Evolutionary conservation across 305 asterid species (phyloP).

Genomic region (Striga hermonthica): DNA sequence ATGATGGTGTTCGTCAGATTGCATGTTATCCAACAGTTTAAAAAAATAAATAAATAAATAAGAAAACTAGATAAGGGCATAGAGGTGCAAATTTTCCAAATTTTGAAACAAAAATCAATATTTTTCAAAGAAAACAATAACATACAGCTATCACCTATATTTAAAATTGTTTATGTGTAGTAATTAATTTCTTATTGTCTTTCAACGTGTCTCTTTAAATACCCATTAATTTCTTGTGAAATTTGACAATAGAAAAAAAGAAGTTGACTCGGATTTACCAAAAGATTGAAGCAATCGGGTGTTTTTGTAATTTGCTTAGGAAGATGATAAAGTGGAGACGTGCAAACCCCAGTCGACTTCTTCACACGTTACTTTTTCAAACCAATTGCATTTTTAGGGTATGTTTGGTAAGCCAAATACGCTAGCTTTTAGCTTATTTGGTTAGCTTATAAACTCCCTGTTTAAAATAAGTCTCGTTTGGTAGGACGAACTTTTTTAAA

Average conservation of each 20-base stretch:
- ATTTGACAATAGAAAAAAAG: slow-evolving; percentile 1
- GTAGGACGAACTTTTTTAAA: too few species aligned
- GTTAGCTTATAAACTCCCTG: too few species aligned
- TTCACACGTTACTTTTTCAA: slow-evolving; percentile 33
- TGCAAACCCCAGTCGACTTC: slow-evolving; percentile 32
- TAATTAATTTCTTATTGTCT: neutral
- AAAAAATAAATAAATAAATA: too few species aligned
- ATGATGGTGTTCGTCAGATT: too few species aligned
- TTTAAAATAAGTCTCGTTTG: too few species aligned
- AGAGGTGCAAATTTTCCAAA: neutral
- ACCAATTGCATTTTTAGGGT: too few species aligned
- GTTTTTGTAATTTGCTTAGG: slow-evolving; percentile 21
- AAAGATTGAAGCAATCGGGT: neutral
- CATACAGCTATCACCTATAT: too few species aligned
- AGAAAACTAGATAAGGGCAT: neutral
- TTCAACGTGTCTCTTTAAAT: neutral
- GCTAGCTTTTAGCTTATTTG: too few species aligned
- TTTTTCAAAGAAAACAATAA: too few species aligned
- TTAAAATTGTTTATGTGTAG: neutral
- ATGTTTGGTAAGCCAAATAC: too few species aligned
- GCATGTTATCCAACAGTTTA: too few species aligned
- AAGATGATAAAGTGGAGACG: slow-evolving; percentile 35
- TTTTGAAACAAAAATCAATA: neutral
- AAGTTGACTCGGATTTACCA: slow-evolving; percentile 17
- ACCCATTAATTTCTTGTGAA: slow-evolving; percentile 7